A percentile compares a stretch with the other conserved stretches of the same genome.
Conservation (phyloP, 257 asterid genomes). For the Knoxia roxburghii region DNA sequence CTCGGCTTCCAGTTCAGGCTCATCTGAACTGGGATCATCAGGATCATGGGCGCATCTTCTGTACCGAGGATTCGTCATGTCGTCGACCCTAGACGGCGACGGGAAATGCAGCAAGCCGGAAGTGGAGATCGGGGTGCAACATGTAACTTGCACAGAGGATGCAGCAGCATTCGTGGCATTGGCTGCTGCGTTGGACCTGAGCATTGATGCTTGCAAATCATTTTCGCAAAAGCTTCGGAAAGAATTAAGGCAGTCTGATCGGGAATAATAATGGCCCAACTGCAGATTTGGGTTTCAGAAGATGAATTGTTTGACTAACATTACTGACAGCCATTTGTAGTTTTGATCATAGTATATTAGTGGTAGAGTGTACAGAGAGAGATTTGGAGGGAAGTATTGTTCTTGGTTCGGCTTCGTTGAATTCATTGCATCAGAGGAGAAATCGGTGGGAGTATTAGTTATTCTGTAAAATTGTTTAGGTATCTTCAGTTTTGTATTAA, state of each 20-base stretch:
- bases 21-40: slow-evolving; percentile 59
- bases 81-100: slow-evolving; percentile 67
- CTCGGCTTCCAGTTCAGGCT: slow-evolving; percentile 46
- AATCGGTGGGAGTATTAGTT: no score
- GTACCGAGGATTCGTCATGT: slow-evolving; percentile 86
- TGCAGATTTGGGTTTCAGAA: no score
- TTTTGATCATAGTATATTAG: no score
- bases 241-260: slow-evolving; percentile 69
- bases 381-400: slow-evolving; percentile 22
- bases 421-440: slow-evolving; percentile 23
- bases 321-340: slow-evolving; percentile 19
- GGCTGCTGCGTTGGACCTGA: slow-evolving; percentile 92
- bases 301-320: slow-evolving; percentile 7
- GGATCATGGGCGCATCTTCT: slow-evolving; percentile 76
- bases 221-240: slow-evolving; percentile 76
- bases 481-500: slow-evolving; percentile 14
- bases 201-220: slow-evolving; percentile 83
- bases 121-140: slow-evolving; percentile 93
- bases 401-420: slow-evolving; percentile 16
- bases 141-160: slow-evolving; percentile 90
- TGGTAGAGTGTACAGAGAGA: slow-evolving; percentile 56
- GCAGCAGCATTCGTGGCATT: slow-evolving; percentile 95
- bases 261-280: slow-evolving; percentile 11
- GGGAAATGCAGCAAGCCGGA: slow-evolving; percentile 71
- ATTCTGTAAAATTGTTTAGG: slow-evolving; percentile 27